Conservation (phyloP, 306 rosid species). For the Castanopsis chinensis region DNA sequence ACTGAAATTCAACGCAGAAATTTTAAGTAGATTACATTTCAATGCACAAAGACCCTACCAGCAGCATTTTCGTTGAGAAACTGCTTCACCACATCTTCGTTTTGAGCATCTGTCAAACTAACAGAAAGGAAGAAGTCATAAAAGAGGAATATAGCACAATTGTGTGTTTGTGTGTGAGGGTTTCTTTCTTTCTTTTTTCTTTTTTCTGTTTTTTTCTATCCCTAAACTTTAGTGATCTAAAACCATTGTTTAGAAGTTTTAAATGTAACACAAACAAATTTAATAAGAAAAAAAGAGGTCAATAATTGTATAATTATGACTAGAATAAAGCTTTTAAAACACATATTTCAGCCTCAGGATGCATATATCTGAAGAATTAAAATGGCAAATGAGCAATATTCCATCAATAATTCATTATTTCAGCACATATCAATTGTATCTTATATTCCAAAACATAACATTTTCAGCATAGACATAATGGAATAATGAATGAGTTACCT, state of each 20-base stretch:
- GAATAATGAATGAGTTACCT: conserved; percentile 45
- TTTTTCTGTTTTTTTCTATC: conserved; percentile 27
- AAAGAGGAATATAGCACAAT: background rate
- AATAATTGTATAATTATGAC: background rate
- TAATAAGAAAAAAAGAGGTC: background rate
- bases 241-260: conserved; percentile 75
- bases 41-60: conserved; percentile 41
- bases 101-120: conserved; percentile 81
- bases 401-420: background rate
- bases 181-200: no score
- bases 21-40: background rate
- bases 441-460: background rate
- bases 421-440: background rate
- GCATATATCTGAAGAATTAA: background rate
- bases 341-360: background rate
- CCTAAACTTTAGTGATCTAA: conserved; percentile 76
- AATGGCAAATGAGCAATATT: background rate
- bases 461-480: background rate
- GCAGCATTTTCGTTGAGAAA: conserved; percentile 72
- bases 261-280: conserved; percentile 46
- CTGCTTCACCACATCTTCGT: conserved; percentile 79
- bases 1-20: background rate
- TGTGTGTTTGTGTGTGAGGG: no score
- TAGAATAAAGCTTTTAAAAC: background rate
- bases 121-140: conserved; percentile 21